These are phyloP conservation scores for Blastomyces silverae DNA, from an alignment of 2,329 filamentous ascomycete species.

Conservation along the genomic window DNA sequence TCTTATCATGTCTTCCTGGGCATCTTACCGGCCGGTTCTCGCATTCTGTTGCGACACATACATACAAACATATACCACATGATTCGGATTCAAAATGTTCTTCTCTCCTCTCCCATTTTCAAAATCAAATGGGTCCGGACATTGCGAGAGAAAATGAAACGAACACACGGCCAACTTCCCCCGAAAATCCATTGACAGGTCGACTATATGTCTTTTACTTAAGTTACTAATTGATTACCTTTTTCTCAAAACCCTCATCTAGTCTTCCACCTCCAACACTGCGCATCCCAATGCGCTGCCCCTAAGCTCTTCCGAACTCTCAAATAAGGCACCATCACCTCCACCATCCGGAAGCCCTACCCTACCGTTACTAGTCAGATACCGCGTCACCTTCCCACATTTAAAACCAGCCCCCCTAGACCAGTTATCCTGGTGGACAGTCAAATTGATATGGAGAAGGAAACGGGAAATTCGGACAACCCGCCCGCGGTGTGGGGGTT, in stretches of 20 bases:
- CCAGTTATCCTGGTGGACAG: neutral
- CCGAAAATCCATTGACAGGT: neutral
- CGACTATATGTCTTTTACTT: neutral
- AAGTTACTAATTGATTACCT: neutral
- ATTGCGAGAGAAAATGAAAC: neutral
- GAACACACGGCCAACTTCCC: neutral
- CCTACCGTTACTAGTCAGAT: neutral
- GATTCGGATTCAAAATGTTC: neutral
- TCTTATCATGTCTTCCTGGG: neutral
- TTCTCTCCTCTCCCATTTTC: neutral
- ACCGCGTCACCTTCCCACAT: neutral
- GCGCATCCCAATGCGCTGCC: constrained; percentile 84
- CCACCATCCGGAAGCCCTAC: neutral
- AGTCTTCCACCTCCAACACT: constrained; percentile 99
- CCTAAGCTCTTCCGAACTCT: constrained; percentile 91
- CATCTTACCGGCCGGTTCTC: neutral
- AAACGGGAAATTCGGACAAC: neutral
- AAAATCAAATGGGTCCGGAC: neutral
- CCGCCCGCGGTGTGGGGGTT: neutral
- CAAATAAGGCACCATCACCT: constrained; percentile 58
- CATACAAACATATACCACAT: too few species aligned
- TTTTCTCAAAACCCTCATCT: constrained; percentile 12
- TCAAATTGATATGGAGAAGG: neutral
- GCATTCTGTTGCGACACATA: constrained; percentile 9
- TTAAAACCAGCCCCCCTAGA: neutral